phyloP scores from a whole-genome alignment of 805 yeast species.

The Komagataella pseudopastoris region DNA sequence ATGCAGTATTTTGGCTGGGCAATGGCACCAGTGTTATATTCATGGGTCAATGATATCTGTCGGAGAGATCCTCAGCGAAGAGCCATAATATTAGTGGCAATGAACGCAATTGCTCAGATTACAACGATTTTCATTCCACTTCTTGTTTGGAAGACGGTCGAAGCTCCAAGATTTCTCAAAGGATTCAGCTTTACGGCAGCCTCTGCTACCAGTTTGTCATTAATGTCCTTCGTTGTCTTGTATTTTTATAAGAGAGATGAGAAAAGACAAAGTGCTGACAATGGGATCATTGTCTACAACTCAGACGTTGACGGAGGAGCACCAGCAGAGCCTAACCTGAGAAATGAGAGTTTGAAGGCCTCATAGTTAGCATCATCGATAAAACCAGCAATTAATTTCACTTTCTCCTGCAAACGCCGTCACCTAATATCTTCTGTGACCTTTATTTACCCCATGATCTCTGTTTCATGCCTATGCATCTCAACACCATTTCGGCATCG shows the following conservation, averaged over 20 bases:
- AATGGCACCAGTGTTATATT: constrained; percentile 7
- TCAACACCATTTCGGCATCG: background rate
- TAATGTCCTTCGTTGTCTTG: background rate
- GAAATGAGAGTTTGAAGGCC: background rate
- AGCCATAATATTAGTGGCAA: constrained; percentile 7
- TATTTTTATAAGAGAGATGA: constrained; percentile 38
- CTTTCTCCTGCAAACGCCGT: background rate
- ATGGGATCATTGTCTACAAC: constrained; percentile 36
- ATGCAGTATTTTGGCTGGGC: constrained; percentile 7
- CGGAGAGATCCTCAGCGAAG: constrained; percentile 6
- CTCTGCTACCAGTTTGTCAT: constrained; percentile 17
- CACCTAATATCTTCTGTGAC: background rate
- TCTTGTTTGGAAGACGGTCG: constrained; percentile 32
- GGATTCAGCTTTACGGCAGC: constrained; percentile 32
- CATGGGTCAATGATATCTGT: constrained; percentile 8
- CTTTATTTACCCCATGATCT: no score
- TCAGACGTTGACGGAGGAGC: background rate
- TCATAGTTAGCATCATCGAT: background rate
- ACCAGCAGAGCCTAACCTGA: background rate
- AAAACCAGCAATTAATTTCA: background rate
- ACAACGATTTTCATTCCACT: constrained; percentile 42
- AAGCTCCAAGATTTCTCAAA: constrained; percentile 39
- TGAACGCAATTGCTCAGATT: constrained; percentile 20
- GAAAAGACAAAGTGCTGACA: constrained; percentile 25
- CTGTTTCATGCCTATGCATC: background rate